Evolutionary conservation across 345 rosid genomes (phyloP), one percentile per base, ranked within the genome.

Genomic region (Arabidopsis arenosa): DNA sequence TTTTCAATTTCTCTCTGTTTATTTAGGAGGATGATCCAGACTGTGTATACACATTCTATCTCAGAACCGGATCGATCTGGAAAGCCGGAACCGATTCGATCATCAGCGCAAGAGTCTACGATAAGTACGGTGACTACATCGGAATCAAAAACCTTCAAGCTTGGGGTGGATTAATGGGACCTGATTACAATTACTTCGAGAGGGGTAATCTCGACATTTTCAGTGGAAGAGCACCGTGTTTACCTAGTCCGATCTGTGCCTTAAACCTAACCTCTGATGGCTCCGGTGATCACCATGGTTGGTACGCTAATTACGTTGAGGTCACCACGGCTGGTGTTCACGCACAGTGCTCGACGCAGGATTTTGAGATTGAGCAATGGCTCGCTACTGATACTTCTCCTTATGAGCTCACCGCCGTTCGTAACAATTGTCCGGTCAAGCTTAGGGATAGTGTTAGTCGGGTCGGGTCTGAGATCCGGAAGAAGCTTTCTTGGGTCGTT

Each of bases 361-460:
- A 43, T 77, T 94, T 94, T 73, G 79, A 81, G 62, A 77, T 94
- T 41, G 98, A 94, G 85, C 98, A 92, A 80, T 94, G 98, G 98
- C 84, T 94, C 14, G 96, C 97, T 5, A 23, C 10, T 0, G 97
- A 92, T 48, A 35, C 86, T 15, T 4, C 87, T 21, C 98, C 98
- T 7, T 89, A 76, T 32, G 83, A 86, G 60, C 85, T 94, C 48
- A 86, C 87, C 0, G 90, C 89, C 0, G 26, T 82, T 4, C 49
- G 89, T 80, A 86, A 86, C 64, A 8, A 76, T n/a, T 94, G 97
- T 72, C 72, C 78, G 28, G 41, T 21, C 2, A 5, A 56, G 37
- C 39, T 70, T 11, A 63, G 15, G 53, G 66, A 63, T 7, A 23
- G 75, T 1, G 73, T 78, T 6, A 51, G 51, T 41, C 75, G 75